These are phyloP conservation scores for Alternaria ventricosa DNA, from an alignment of 2,329 filamentous ascomycete species.

Conservation along the genomic window DNA sequence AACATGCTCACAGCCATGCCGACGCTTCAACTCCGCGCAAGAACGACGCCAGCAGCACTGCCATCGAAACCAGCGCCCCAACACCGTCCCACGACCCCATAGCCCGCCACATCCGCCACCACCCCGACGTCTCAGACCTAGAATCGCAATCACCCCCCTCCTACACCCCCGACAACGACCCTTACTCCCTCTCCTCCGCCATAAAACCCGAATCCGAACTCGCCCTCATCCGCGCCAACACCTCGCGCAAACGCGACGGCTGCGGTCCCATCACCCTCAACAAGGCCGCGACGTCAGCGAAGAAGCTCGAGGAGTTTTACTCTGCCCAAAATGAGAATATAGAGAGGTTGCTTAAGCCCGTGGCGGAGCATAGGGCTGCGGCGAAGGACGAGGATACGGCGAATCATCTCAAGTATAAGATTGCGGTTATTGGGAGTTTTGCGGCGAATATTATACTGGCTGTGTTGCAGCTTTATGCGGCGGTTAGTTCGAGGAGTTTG, in stretches of 20 bases:
- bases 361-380: conserved; percentile 86
- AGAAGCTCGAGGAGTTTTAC: conserved; percentile 81
- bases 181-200: conserved; percentile 76
- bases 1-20: conserved; percentile 1
- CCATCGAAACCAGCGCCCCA: conserved; percentile 44
- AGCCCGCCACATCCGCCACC: conserved; percentile 41
- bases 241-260: conserved; percentile 73
- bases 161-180: conserved; percentile 73
- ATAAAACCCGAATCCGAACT: conserved; percentile 82
- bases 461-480: conserved; percentile 85
- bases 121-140: conserved; percentile 42
- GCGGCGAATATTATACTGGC: conserved; percentile 81
- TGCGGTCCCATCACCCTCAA: conserved; percentile 53
- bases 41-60: conserved; percentile 48
- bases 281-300: conserved; percentile 53
- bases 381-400: conserved; percentile 81
- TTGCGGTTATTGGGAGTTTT: conserved; percentile 72
- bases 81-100: conserved; percentile 43
- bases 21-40: conserved; percentile 21
- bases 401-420: conserved; percentile 78
- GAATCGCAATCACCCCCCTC: conserved; percentile 62
- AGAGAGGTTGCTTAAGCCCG: conserved; percentile 85
- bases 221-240: conserved; percentile 78
- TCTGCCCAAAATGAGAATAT: conserved; percentile 92
- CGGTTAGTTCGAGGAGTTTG: conserved; percentile 70